A percentile compares a stretch with the other conserved stretches of the same genome.
These are phyloP conservation scores for Magnusiomyces tetraspermus DNA, from an alignment of 1,139 yeast genomes.

Conservation along the genomic window DNA sequence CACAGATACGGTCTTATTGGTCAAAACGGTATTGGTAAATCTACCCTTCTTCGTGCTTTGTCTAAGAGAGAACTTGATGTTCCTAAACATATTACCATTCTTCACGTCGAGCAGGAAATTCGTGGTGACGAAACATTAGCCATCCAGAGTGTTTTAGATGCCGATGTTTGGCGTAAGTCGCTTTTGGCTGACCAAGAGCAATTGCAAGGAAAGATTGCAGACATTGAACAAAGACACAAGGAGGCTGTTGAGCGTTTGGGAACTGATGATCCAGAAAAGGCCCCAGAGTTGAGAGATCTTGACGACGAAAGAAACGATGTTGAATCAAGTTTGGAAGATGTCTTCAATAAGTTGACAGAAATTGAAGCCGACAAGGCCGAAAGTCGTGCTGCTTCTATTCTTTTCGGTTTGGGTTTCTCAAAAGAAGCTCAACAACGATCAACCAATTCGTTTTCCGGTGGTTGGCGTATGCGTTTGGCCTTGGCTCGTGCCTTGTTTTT, in stretches of 20 bases:
- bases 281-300: conserved; percentile 65
- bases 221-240: conserved; percentile 56
- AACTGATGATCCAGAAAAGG: conserved; percentile 53
- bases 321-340: conserved; percentile 65
- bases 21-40: conserved; percentile 98
- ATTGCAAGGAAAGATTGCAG: conserved; percentile 63
- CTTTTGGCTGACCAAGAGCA: conserved; percentile 65
- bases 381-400: conserved; percentile 91
- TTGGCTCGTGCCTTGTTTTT: conserved; percentile 95
- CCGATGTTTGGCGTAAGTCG: conserved; percentile 98
- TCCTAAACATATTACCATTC: conserved; percentile 88
- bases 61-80: conserved; percentile 88
- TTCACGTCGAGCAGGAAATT: conserved; percentile 96
- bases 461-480: conserved; percentile 99
- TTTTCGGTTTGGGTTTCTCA: conserved; percentile 88
- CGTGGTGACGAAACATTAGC: conserved; percentile 89
- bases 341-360: conserved; percentile 71
- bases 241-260: conserved; percentile 40
- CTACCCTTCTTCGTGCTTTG: conserved; percentile 81
- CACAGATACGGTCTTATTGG: conserved; percentile 96
- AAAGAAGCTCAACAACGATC: conserved; percentile 73
- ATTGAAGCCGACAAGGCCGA: conserved; percentile 98
- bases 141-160: conserved; percentile 87
- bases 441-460: conserved; percentile 93
- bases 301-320: conserved; percentile 87